phyloP scores from a whole-genome alignment of 257 asterid genomes.

The Solanum appendiculatum region DNA sequence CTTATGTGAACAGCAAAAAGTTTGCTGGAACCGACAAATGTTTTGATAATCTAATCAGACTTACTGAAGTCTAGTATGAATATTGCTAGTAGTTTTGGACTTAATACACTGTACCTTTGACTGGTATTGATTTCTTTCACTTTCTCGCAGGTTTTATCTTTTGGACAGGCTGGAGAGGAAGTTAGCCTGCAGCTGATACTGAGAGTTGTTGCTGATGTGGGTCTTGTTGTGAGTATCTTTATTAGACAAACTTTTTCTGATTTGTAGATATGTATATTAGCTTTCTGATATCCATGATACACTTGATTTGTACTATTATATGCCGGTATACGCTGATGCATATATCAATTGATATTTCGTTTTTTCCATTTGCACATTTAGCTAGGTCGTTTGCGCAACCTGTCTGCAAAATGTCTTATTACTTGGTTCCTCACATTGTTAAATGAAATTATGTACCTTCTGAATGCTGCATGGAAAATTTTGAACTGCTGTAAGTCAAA shows the following conservation, averaged over 20 bases:
- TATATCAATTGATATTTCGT: not conserved
- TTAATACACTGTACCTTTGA: not conserved
- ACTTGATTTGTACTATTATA: not conserved
- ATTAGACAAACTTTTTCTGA: not conserved
- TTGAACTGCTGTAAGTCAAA: not conserved
- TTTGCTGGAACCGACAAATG: not conserved
- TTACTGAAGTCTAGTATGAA: not conserved
- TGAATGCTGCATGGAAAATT: not conserved
- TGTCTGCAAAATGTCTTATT: not conserved
- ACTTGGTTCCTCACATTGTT: not conserved
- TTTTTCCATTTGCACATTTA: not conserved
- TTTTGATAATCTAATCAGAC: not conserved
- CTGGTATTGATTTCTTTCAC: constrained; percentile 3
- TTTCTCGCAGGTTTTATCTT: constrained; percentile 50
- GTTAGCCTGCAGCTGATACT: constrained; percentile 79
- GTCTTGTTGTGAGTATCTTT: constrained; percentile 69
- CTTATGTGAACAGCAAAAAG: not conserved
- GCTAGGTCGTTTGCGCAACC: not conserved
- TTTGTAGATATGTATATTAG: not conserved
- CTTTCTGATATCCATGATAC: not conserved
- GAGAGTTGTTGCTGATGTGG: constrained; percentile 97
- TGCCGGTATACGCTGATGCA: not conserved
- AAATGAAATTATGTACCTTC: not conserved
- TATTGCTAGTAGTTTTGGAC: not conserved
- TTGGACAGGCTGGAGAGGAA: constrained; percentile 93